Evolutionary conservation across 192 early-diverging fungal genomes (phyloP), one percentile per base, ranked within the genome.

Genomic region (Coemansia sp.): DNA sequence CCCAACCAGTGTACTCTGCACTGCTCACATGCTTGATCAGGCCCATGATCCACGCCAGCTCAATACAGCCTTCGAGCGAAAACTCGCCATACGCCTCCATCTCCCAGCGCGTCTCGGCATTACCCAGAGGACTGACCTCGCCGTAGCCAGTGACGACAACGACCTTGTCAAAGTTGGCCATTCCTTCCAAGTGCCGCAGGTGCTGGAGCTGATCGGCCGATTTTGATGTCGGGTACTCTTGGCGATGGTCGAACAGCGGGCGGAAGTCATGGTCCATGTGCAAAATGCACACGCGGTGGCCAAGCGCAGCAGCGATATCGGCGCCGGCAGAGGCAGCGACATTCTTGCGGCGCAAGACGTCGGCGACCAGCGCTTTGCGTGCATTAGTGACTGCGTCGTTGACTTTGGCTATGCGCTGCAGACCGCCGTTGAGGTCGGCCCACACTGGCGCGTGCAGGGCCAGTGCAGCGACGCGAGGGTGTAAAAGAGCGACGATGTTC

Each of bases 11-110:
- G 57, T 75, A 66, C 24, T 49, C 18, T 7, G 36, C 20, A 34
- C 76, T 67, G 90, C 89, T 89, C 84, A 90, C 87, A 75, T 94
- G 93, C 73, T 91, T 92, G 86, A 98, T 94, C 65, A 91, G 91
- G 46, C 95, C 95, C 95, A 97, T 97, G 76, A 98, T 92, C 95
- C 96, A 96, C 9, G 96, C 95, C 90, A 98, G 90, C 85, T 98
- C 96, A 57, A 96, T 93, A 75, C 93, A 95, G 29, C 95, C 80
- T 38, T 83, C 80, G 20, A 78, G 72, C 68, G 80, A 83, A 36
- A 78, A 72, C 73, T 78, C 75, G 72, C 96, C 96, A 52, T 87
- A 80, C 47, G 94, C 89, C 79, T 98, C 96, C 92, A 98, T 95
- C 78, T 98, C 96, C 96, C 96, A 98, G 58, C 96, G 93, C 49